Evolutionary conservation across 176 grass and related monocot species (phyloP).

Genomic region (Areca catechu): DNA sequence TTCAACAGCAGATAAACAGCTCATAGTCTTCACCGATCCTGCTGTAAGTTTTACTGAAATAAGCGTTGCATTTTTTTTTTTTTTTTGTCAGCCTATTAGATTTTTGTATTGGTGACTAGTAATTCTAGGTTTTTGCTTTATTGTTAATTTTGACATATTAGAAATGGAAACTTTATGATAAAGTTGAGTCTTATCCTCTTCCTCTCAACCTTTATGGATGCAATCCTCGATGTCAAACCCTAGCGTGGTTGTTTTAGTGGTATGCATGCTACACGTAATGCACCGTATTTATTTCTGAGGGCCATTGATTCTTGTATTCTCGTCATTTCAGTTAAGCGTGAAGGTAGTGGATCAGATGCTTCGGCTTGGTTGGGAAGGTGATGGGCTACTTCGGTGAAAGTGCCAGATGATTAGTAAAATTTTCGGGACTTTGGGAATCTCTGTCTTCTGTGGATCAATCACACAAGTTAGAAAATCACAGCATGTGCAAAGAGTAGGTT

Average conservation of each 20-base stretch:
- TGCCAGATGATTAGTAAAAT: too few species aligned
- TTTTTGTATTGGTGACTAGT: background rate
- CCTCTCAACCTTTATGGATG: too few species aligned
- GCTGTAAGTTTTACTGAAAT: conserved; percentile 47
- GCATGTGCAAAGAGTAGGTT: conserved; percentile 16
- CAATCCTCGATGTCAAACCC: too few species aligned
- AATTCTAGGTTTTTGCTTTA: background rate
- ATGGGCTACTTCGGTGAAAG: conserved; percentile 63
- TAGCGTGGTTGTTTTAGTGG: too few species aligned
- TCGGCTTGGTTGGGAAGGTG: conserved; percentile 98
- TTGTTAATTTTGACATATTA: background rate
- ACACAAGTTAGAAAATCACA: background rate
- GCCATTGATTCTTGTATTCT: too few species aligned
- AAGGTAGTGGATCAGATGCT: conserved; percentile 99
- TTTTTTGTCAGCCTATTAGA: conserved; percentile 1
- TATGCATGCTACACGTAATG: too few species aligned
- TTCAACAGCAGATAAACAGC: conserved; percentile 83
- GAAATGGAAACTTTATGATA: background rate
- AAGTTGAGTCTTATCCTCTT: conserved; percentile 25
- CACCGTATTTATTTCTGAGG: too few species aligned
- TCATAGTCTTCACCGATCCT: conserved; percentile 83
- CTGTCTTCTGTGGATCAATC: background rate
- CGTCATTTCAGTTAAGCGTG: conserved; percentile 58
- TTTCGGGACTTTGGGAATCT: background rate
- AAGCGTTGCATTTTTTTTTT: background rate